Conservation (phyloP, 2,329 filamentous ascomycete genomes). For the Sarocladiaceae sp. region DNA sequence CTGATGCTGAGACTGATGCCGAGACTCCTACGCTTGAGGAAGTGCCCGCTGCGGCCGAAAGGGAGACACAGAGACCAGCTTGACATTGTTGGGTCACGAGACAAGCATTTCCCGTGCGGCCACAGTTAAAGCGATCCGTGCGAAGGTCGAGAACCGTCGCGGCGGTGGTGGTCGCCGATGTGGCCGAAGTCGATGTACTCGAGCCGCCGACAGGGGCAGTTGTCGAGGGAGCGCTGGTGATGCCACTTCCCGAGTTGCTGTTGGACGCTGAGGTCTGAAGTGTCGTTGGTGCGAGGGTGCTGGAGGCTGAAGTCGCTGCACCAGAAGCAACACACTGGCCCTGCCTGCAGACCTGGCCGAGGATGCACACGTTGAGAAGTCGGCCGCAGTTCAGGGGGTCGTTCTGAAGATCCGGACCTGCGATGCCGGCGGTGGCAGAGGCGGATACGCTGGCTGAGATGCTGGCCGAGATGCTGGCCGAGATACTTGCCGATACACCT, state of each 20-base stretch:
- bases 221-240: too few relatives aligned
- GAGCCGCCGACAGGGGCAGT: not conserved
- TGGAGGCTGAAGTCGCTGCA: not conserved
- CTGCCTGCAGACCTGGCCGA: slow-evolving; percentile 1
- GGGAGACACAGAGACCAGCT: not conserved
- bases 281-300: not conserved
- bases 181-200: not conserved
- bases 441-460: not conserved
- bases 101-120: not conserved
- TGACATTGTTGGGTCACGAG: not conserved
- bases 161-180: not conserved
- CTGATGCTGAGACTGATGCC: not conserved
- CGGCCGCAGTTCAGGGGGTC: slow-evolving; percentile 5
- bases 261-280: not conserved
- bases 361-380: not conserved
- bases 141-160: not conserved
- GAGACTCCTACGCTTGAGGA: not conserved
- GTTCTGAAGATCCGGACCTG: not conserved
- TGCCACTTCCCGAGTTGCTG: not conserved
- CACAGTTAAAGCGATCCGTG: slow-evolving; percentile 1
- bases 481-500: not conserved
- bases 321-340: slow-evolving; percentile 4
- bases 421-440: not conserved
- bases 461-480: too few relatives aligned
- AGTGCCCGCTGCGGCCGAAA: not conserved